phyloP scores from a whole-genome alignment of 1,284 basidiomycete genomes.

The Tilletiaria anomala region DNA sequence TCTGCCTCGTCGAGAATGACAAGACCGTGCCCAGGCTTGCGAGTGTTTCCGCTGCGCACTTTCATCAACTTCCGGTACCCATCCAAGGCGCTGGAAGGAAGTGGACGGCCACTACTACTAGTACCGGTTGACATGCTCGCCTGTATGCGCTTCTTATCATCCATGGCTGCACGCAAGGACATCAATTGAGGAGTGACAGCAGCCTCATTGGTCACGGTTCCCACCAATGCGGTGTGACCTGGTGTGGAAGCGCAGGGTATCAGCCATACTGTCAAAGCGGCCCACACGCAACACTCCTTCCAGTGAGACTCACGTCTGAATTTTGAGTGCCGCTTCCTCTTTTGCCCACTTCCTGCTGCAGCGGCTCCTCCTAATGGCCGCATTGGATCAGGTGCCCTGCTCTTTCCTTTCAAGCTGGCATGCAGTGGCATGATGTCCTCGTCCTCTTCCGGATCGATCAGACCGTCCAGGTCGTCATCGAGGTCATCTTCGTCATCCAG shows the following conservation, averaged over 20 bases:
- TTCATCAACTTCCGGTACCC: background rate
- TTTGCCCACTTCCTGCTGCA: background rate
- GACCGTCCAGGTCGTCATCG: constrained; percentile 4
- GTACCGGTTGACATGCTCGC: too few species aligned
- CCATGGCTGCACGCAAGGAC: too few species aligned
- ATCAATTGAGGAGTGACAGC: too few species aligned
- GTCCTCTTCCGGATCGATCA: constrained; percentile 4
- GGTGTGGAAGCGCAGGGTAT: too few species aligned
- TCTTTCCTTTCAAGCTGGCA: background rate
- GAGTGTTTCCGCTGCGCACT: background rate
- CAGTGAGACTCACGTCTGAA: background rate
- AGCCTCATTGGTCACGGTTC: constrained; percentile 34
- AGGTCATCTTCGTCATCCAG: constrained; percentile 9
- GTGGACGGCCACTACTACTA: too few species aligned
- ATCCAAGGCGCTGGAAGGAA: too few species aligned
- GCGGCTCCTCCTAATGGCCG: background rate
- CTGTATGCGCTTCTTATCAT: background rate
- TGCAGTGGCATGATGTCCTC: constrained; percentile 6
- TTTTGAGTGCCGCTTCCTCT: background rate
- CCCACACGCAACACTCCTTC: too few species aligned
- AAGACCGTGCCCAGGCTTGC: background rate
- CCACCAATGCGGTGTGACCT: constrained; percentile 19
- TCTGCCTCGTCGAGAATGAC: background rate
- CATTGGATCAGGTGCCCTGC: background rate
- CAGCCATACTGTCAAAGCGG: too few species aligned